phyloP scores from a whole-genome alignment of 352 stramenopile genomes.

The Pythium biforme region DNA sequence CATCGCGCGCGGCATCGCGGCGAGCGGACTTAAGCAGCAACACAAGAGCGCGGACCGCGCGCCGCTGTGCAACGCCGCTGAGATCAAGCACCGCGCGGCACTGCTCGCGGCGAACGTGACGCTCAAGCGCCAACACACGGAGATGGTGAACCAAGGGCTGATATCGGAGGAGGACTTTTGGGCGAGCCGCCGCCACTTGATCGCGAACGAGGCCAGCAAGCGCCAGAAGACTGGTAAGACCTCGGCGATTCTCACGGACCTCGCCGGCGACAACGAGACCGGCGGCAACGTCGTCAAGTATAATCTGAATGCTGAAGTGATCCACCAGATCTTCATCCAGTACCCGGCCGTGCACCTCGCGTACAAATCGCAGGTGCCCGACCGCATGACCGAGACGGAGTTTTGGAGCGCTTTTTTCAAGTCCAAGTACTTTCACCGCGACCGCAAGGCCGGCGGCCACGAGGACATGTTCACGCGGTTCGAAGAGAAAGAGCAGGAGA shows the following conservation, averaged over 20 bases:
- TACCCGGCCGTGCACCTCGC: slow-evolving; percentile 85
- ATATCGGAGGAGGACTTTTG: slow-evolving; percentile 88
- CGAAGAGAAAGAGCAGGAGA: slow-evolving; percentile 74
- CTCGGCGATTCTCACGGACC: slow-evolving; percentile 78
- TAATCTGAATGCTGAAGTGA: slow-evolving; percentile 87
- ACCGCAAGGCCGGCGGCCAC: slow-evolving; percentile 67
- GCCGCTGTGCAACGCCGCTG: slow-evolving; percentile 62
- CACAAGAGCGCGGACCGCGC: slow-evolving; percentile 42
- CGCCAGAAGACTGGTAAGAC: slow-evolving; percentile 84
- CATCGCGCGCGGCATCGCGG: slow-evolving; percentile 52
- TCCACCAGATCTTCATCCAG: slow-evolving; percentile 90
- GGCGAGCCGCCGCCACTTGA: slow-evolving; percentile 77
- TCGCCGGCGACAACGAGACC: slow-evolving; percentile 68
- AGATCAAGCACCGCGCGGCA: slow-evolving; percentile 84
- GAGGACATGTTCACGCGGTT: slow-evolving; percentile 87
- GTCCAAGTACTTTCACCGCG: slow-evolving; percentile 88
- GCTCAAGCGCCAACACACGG: slow-evolving; percentile 82
- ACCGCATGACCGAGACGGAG: slow-evolving; percentile 89
- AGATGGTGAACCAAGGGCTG: slow-evolving; percentile 86
- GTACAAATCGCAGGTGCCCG: slow-evolving; percentile 81
- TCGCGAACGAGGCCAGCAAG: slow-evolving; percentile 82
- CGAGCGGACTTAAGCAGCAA: slow-evolving; percentile 33
- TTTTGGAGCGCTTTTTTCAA: slow-evolving; percentile 89
- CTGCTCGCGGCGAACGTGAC: slow-evolving; percentile 69
- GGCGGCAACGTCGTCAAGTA: slow-evolving; percentile 85